These are phyloP conservation scores for Bipolaris victoriae DNA, from an alignment of 2,329 filamentous ascomycete species.

Conservation along the genomic window DNA sequence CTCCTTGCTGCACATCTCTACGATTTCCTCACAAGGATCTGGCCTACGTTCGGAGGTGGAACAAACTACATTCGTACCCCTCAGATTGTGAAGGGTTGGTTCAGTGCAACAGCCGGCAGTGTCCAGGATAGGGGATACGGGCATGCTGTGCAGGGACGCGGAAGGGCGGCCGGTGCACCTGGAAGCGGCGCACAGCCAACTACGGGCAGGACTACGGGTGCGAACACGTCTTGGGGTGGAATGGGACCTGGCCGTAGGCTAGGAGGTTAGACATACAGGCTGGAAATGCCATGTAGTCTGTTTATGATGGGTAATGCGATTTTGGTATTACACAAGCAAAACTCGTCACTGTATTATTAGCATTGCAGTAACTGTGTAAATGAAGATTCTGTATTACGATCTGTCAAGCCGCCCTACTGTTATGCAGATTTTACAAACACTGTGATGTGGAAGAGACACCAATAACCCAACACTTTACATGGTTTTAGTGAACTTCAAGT, in stretches of 20 bases:
- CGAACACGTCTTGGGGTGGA: conserved; percentile 28
- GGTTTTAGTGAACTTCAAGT: too few relatives aligned
- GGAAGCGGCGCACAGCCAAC: conserved; percentile 21
- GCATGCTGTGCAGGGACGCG: conserved; percentile 59
- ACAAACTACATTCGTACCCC: conserved; percentile 78
- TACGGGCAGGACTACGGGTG: conserved; percentile 38
- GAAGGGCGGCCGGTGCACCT: conserved; percentile 16
- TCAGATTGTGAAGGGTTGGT: conserved; percentile 69
- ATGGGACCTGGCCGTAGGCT: conserved; percentile 43
- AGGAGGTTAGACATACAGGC: conserved; percentile 23
- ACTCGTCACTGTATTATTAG: too few relatives aligned
- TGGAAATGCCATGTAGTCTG: conserved; percentile 8
- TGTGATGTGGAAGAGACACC: not conserved
- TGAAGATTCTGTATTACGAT: too few relatives aligned
- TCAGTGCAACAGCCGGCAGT: conserved; percentile 58
- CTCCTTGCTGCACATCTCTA: conserved; percentile 86
- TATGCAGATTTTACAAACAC: not conserved
- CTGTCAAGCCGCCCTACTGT: too few relatives aligned
- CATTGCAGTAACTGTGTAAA: too few relatives aligned
- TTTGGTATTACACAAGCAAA: too few relatives aligned
- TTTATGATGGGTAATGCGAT: not conserved
- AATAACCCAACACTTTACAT: too few relatives aligned
- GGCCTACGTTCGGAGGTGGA: conserved; percentile 87
- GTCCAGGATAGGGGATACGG: conserved; percentile 64
- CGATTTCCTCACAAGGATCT: conserved; percentile 87